Base-by-base conservation (phyloP, 257 asterid genomes). In the Solanum tarapatanum region DNA sequence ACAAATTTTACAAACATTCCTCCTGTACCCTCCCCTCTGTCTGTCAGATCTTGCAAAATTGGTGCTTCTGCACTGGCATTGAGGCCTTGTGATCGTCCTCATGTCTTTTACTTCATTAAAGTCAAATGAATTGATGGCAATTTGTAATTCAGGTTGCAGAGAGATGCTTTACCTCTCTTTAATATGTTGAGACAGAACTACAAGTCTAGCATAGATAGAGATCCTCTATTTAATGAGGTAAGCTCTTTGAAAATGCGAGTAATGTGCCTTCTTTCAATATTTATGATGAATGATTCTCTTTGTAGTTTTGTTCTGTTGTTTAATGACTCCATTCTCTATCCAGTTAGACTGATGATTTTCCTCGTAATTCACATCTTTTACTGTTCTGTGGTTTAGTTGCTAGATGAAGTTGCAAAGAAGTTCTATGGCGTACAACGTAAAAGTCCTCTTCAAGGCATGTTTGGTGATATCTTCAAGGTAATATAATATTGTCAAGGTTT, bases 91-190 rank as follows among this genome's bases (percentile, higher is more conserved):
- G 68, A 30, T 45, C 41, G 1, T 80, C 28, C 68, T 26, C 39
- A 5, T 80, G 28, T 45, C 62, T 41, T 80, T 28, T 80, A 80
- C 41, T 45, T 28, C 84, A 79, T 79, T 79, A 14, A 79, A 4
- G 62, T 24, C 64, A 14, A 43, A 77, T 9, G 45, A 72, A 33
- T 33, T 33, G 45, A 72, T 3, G n/a, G 24, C 62, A 60, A 74
- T 83, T 87, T 83, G 51, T 11, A 80, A 77, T 90, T 90, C 96
- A 97, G 99, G 90, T 87, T 95, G 95, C 95, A 93, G 93, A 94
- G 99, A 92, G 98, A 97, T 89, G 98, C 99, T 68, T 91, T 95
- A 91, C 98, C 98, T 60, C 94, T 97, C 86, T 97, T 97, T 87
- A 93, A 94, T 68, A 94, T 93, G 97, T 87, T 97, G 93, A 93